phyloP scores from a whole-genome alignment of 2,329 filamentous ascomycete species.

The Diaporthe australafricana region DNA sequence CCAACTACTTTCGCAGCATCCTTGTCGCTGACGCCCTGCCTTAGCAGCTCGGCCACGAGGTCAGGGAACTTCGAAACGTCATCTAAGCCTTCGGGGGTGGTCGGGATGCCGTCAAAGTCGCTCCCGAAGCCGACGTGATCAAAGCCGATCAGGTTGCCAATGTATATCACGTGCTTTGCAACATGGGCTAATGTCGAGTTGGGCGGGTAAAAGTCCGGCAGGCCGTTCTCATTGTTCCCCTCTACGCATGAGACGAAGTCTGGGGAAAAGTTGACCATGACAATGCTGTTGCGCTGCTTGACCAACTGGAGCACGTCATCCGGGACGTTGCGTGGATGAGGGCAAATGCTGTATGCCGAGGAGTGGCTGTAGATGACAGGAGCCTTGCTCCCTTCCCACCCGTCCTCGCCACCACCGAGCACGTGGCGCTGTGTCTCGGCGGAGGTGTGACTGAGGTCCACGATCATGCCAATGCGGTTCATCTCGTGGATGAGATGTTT shows the following conservation, averaged over 20 bases:
- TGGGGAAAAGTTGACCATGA: constrained; percentile 92
- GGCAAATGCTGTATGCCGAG: constrained; percentile 82
- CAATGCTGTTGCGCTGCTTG: constrained; percentile 77
- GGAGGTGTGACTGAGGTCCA: constrained; percentile 84
- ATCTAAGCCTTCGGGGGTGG: constrained; percentile 78
- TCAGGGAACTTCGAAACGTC: constrained; percentile 88
- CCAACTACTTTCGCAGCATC: constrained; percentile 83
- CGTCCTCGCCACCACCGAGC: constrained; percentile 67
- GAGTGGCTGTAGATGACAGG: constrained; percentile 93
- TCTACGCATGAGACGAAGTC: constrained; percentile 83
- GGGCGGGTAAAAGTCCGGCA: constrained; percentile 75
- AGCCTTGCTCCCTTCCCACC: constrained; percentile 79
- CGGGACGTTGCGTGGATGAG: constrained; percentile 90
- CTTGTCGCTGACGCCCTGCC: constrained; percentile 77
- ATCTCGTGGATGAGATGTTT: constrained; percentile 82
- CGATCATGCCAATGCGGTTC: constrained; percentile 95
- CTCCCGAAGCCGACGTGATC: constrained; percentile 89
- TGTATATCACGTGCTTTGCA: constrained; percentile 83
- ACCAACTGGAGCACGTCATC: constrained; percentile 85
- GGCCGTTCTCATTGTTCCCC: constrained; percentile 66
- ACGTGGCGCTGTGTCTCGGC: constrained; percentile 89
- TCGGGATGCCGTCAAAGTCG: constrained; percentile 85
- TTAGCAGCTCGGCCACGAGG: constrained; percentile 80
- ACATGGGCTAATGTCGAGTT: constrained; percentile 83
- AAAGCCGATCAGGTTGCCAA: constrained; percentile 85